Percentiles rank a stretch among this genome's conserved stretches.
These are phyloP conservation scores for Sambucus nigra DNA, from an alignment of 129 eudicot genomes.

Conservation along the genomic window DNA sequence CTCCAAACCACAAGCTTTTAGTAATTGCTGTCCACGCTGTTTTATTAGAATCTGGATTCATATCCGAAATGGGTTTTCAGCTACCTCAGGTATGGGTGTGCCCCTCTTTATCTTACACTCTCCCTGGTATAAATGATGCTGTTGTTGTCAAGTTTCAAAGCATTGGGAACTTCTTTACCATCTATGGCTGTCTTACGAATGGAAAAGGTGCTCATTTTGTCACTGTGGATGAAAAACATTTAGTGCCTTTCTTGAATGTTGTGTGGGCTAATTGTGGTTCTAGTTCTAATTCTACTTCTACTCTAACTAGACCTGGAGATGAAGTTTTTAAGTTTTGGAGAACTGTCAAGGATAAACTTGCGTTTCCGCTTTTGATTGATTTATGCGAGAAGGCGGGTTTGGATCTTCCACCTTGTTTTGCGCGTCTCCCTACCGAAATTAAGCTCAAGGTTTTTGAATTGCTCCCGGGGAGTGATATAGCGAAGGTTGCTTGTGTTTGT, in stretches of 20 bases:
- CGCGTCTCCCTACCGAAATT: conserved; percentile 55
- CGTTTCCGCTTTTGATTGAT: conserved; percentile 55
- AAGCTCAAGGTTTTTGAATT: conserved; percentile 53
- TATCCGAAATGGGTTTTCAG: conserved; percentile 33
- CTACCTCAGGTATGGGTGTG: conserved; percentile 37
- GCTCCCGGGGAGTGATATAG: conserved; percentile 49
- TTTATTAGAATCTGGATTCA: conserved; percentile 67
- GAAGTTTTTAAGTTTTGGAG: conserved; percentile 67
- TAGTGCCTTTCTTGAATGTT: conserved; percentile 52
- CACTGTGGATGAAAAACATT: conserved; percentile 34
- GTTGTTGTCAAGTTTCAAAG: conserved; percentile 59
- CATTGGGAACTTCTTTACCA: conserved; percentile 42
- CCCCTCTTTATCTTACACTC: conserved; percentile 44
- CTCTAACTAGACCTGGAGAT: conserved; percentile 27
- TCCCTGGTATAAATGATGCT: conserved; percentile 23
- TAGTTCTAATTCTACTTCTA: conserved; percentile 10
- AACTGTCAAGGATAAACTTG: conserved; percentile 48
- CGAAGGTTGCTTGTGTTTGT: conserved; percentile 44
- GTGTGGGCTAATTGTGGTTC: conserved; percentile 60
- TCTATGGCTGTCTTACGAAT: conserved; percentile 56
- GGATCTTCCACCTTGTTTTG: conserved; percentile 55
- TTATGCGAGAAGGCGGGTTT: conserved; percentile 52
- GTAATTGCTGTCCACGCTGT: conserved; percentile 75
- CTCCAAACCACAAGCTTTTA: conserved; percentile 43
- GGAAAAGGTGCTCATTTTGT: conserved; percentile 34